phyloP scores from a whole-genome alignment of 2,329 filamentous ascomycete genomes.

The Diaporthe caulivora region DNA sequence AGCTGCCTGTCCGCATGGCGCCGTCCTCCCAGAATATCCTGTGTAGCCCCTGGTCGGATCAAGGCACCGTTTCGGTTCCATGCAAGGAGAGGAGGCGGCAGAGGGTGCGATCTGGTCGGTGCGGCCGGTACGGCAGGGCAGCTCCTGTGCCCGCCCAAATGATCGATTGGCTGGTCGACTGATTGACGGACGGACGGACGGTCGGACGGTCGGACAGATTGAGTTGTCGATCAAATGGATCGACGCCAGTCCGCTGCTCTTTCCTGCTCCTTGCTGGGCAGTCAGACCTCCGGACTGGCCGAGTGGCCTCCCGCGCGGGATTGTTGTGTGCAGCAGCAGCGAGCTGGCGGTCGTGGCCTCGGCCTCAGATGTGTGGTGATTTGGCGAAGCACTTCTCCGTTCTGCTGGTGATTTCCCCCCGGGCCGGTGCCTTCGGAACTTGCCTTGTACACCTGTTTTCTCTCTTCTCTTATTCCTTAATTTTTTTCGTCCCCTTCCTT shows the following conservation, averaged over 20 bases:
- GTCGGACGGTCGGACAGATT: neutral
- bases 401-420: neutral
- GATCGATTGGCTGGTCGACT: neutral
- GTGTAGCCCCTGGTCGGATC: conserved; percentile 29
- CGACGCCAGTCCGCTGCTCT: conserved; percentile 2
- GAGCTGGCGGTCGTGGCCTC: conserved; percentile 11
- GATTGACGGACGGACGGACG: neutral
- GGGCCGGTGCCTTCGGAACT: neutral
- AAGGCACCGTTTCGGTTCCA: conserved; percentile 18
- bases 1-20: conserved; percentile 51
- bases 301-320: conserved; percentile 20
- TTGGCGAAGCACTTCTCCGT: neutral
- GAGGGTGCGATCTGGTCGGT: neutral
- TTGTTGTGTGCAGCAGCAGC: conserved; percentile 7
- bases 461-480: neutral
- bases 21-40: conserved; percentile 33
- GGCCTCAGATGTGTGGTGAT: neutral
- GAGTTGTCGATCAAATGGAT: neutral
- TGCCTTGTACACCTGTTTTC: neutral
- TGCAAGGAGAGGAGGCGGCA: conserved; percentile 2
- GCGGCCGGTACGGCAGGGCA: conserved; percentile 32
- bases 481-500: too few species aligned
- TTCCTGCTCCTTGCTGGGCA: neutral
- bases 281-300: conserved; percentile 9
- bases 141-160: conserved; percentile 29